These are phyloP conservation scores for Craspedostauros australis DNA, from an alignment of 108 stramenopile genomes.

Conservation along the genomic window DNA sequence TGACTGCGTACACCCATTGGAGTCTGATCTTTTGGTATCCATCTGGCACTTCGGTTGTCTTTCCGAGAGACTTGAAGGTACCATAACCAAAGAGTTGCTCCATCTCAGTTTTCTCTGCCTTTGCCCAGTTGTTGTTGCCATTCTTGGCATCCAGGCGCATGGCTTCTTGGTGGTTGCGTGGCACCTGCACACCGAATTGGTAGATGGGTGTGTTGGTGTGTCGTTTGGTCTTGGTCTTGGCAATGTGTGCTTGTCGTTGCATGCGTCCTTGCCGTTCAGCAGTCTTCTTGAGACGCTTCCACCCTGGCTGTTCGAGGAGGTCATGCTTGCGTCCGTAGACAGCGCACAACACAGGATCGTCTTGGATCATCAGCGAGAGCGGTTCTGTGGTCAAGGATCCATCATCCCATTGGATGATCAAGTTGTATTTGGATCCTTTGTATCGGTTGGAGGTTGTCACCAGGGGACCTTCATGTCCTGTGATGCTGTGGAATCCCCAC, in stretches of 20 bases:
- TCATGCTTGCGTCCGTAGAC: conserved; percentile 26
- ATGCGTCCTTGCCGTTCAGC: too few species aligned
- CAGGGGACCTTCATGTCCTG: conserved; percentile 20
- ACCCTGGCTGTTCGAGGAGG: conserved; percentile 28
- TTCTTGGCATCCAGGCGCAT: conserved; percentile 5
- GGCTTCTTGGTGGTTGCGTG: conserved; percentile 16
- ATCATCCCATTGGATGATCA: conserved; percentile 25
- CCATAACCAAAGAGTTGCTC: conserved; percentile 15
- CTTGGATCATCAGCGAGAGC: neutral
- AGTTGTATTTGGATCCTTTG: conserved; percentile 27
- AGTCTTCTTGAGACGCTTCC: conserved; percentile 42
- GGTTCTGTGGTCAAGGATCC: conserved; percentile 25
- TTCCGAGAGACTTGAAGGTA: conserved; percentile 18
- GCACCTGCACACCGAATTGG: too few species aligned
- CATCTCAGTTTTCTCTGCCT: conserved; percentile 14
- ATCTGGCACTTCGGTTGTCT: conserved; percentile 8
- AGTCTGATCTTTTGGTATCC: conserved; percentile 26
- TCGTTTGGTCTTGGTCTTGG: too few species aligned
- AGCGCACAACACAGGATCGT: conserved; percentile 32
- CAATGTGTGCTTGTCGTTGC: too few species aligned
- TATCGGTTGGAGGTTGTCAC: conserved; percentile 1
- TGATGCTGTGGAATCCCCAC: conserved; percentile 1
- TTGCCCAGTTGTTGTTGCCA: conserved; percentile 23
- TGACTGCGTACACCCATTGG: conserved; percentile 31
- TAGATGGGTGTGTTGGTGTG: too few species aligned